These are phyloP conservation scores for Chlorella vulgaris DNA, from an alignment of 139 green algal species.

Conservation along the genomic window DNA sequence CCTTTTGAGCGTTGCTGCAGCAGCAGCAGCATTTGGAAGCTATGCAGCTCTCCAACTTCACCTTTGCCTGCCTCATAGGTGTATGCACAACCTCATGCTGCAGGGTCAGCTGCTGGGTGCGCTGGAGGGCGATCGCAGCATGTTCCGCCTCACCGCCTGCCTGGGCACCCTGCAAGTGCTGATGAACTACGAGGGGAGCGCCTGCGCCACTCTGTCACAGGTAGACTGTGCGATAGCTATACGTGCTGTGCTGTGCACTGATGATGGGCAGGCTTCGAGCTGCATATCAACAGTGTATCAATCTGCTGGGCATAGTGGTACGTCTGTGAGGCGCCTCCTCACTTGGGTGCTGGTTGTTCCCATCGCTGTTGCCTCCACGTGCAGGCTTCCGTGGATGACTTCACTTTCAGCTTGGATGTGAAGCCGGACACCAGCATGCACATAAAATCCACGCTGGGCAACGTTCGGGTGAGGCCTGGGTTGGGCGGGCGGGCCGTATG, in stretches of 20 bases:
- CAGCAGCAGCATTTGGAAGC: no score
- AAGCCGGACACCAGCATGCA: slow-evolving; percentile 43
- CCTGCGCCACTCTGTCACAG: slow-evolving; percentile 48
- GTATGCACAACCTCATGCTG: no score
- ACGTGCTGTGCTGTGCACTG: no score
- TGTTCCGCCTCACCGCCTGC: slow-evolving; percentile 51
- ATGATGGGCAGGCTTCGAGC: no score
- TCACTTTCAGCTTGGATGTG: slow-evolving; percentile 57
- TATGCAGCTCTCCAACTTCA: no score
- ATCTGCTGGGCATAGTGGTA: no score
- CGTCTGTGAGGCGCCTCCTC: not conserved
- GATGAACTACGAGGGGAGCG: slow-evolving; percentile 66
- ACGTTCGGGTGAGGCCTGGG: slow-evolving; percentile 58
- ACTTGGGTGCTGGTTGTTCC: not conserved
- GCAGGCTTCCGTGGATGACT: slow-evolving; percentile 59
- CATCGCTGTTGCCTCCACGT: no score
- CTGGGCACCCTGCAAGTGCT: slow-evolving; percentile 60
- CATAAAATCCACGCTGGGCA: slow-evolving; percentile 68
- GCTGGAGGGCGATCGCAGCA: slow-evolving; percentile 6
- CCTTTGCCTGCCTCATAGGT: no score
- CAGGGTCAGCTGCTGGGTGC: slow-evolving; percentile 15
- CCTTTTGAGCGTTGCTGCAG: no score
- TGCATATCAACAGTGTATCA: no score
- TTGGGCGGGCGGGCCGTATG: not conserved
- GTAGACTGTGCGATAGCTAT: no score